Base-by-base conservation (phyloP, 768 basidiomycete genomes). In the Artomyces pyxidatus region DNA sequence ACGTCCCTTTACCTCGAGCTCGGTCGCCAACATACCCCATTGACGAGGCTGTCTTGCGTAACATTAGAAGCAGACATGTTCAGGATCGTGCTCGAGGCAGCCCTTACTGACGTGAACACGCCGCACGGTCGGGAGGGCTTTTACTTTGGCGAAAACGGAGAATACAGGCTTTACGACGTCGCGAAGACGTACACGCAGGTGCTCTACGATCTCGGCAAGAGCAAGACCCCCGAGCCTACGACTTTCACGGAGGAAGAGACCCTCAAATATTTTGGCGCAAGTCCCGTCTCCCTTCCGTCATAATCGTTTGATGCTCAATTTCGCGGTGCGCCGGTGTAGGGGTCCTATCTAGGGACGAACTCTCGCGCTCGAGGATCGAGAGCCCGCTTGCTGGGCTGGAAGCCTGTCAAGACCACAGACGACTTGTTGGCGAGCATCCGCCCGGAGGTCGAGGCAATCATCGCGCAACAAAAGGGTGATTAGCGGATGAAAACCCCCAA, bases 361-460 rank as follows among this genome's bases (percentile, higher is more conserved):
- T 68, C 73, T 3, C 68, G 75, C 14, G 72, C 70, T 54, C 64
- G 63, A 23, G 69, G 70, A 0, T 71, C 72, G 37, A 64, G 74
- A 45, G 65, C 68, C 1, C 65, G 65, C 37, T 58, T 61, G 11
- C 55, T 80, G 38, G 78, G 80, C 12, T 80, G 79, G 80, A 71
- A 70, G 48, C 76, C 80, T 9, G 68, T 54, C 48, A 69, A 68
- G 56, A 71, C 63, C 12, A 76, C 71, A 9, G 59, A 69, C 47
- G 78, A 80, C 58, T 70, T 80, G 65, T 53, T 80, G 11, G 63
- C 60, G 30, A 76, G 72, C 53, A 68, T 81, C 44, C 65, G 67
- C 49, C 59, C 65, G 5, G 76, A 80, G 59, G 68, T 76, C 2
- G 68, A 69, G 49, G 58, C 54, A 6, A 42, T 54, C 30, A 14